phyloP scores from a whole-genome alignment of 805 yeast genomes.

The Spathaspora arborariae region DNA sequence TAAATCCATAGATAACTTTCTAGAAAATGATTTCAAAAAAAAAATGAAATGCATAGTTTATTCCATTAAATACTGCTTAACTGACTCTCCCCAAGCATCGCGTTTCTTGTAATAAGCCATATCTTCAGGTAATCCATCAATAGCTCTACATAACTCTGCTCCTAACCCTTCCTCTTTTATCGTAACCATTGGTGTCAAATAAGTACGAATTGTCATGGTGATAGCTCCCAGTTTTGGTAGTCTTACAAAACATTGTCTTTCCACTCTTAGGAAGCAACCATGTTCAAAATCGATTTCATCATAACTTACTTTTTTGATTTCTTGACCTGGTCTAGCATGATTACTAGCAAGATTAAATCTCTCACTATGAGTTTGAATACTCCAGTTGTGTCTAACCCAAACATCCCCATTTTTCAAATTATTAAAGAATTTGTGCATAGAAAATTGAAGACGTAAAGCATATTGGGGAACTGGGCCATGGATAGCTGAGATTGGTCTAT shows the following conservation, averaged over 20 bases:
- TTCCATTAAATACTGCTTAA: conserved; percentile 23
- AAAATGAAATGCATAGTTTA: conserved; percentile 1
- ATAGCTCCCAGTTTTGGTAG: conserved; percentile 33
- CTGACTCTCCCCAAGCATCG: conserved; percentile 37
- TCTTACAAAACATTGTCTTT: conserved; percentile 34
- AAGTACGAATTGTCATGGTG: conserved; percentile 36
- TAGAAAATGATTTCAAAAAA: not conserved
- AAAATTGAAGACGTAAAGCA: conserved; percentile 46
- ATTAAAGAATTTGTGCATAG: conserved; percentile 67
- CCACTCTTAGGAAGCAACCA: conserved; percentile 31
- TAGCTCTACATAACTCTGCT: conserved; percentile 26
- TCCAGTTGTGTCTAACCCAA: conserved; percentile 68
- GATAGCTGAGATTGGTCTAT: conserved; percentile 53
- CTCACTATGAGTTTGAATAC: conserved; percentile 55
- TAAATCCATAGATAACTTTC: conserved; percentile 14
- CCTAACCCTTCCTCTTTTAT: conserved; percentile 32
- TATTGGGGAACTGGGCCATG: conserved; percentile 77
- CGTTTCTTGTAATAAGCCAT: conserved; percentile 35
- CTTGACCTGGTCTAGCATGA: conserved; percentile 32
- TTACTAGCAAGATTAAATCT: conserved; percentile 25
- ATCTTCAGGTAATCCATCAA: conserved; percentile 36
- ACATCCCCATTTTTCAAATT: conserved; percentile 50
- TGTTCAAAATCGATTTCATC: conserved; percentile 34
- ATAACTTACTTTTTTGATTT: conserved; percentile 14
- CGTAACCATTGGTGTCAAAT: conserved; percentile 26